A percentile compares a stretch with the other conserved stretches of the same genome.
These are phyloP conservation scores for Cnidoscolus chayamansa DNA, from an alignment of 441 rosid species.

Conservation along the genomic window DNA sequence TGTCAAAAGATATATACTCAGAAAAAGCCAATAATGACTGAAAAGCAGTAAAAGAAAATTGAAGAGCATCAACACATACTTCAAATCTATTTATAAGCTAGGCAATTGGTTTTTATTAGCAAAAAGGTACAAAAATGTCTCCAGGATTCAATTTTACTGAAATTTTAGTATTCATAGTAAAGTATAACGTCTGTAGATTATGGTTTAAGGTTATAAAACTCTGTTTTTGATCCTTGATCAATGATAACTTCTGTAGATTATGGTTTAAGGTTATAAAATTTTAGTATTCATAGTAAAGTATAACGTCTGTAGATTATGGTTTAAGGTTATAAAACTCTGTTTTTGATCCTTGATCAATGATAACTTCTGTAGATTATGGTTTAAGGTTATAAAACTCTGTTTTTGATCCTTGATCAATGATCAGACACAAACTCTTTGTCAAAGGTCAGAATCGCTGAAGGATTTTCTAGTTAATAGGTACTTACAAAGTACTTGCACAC, in stretches of 20 bases:
- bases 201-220: no score
- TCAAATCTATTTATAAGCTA: neutral
- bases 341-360: neutral
- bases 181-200: no score
- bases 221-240: no score
- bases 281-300: no score
- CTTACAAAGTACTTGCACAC: constrained; percentile 89
- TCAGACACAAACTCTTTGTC: neutral
- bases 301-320: neutral
- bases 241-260: neutral
- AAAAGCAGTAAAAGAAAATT: constrained; percentile 20
- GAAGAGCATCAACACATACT: neutral
- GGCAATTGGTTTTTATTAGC: neutral
- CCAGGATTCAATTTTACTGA: neutral
- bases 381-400: neutral
- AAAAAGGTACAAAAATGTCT: neutral
- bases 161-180: neutral
- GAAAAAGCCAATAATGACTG: constrained; percentile 23
- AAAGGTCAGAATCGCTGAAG: constrained; percentile 11
- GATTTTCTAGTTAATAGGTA: constrained; percentile 16
- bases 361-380: neutral
- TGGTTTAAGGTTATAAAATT: neutral
- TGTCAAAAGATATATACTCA: constrained; percentile 31
- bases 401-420: neutral
- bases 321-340: neutral